Base-by-base conservation (phyloP, 1,284 basidiomycete species). In the Grifola frondosa region DNA sequence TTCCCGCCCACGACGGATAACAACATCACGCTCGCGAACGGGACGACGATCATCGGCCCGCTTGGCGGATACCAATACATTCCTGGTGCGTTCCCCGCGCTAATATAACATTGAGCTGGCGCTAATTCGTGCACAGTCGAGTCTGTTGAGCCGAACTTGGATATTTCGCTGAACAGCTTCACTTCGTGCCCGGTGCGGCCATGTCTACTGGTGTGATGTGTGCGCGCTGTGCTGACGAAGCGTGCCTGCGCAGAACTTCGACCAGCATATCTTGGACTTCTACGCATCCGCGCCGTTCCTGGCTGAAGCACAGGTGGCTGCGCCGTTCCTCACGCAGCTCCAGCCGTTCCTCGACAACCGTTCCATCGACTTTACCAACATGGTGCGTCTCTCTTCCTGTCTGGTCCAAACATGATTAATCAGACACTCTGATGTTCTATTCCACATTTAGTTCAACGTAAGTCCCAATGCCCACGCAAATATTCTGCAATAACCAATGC, bases 141-240 rank as follows among this genome's bases (percentile, higher is more conserved):
- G 44, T 67, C 69, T 3, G 59, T 76, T 16, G 65, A 70, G 38
- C 62, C 68, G 1, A 59, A 63, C 17, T 60, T 70, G 29, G 67
- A 67, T 31, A 61, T 71, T 29, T 66, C 67, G 7, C 60, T 75
- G 29, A 73, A 74, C 42, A 66, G 69, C 3, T 75, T 64, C 61
- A 73, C 68, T 1, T 57, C 57, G 1, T 71, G 69, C 56, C 55
- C 56, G 2, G 64, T 65, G 55, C 25, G 61, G 21, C 12, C 37
- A 16, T 17, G 9, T 19, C 26, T 12, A 11, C 23, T 23, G 16
- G 13, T 10, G 17, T 15, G 19, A 33, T 15, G 12, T n/a, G n/a
- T n/a, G n/a, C n/a, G n/a, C n/a, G n/a, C n/a, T n/a, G n/a, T n/a
- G n/a, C n/a, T n/a, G n/a, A n/a, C 37, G 22, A n/a, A n/a, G n/a